Conservation (phyloP, 202 grass and related monocot genomes). For the Musa balbisiana region DNA sequence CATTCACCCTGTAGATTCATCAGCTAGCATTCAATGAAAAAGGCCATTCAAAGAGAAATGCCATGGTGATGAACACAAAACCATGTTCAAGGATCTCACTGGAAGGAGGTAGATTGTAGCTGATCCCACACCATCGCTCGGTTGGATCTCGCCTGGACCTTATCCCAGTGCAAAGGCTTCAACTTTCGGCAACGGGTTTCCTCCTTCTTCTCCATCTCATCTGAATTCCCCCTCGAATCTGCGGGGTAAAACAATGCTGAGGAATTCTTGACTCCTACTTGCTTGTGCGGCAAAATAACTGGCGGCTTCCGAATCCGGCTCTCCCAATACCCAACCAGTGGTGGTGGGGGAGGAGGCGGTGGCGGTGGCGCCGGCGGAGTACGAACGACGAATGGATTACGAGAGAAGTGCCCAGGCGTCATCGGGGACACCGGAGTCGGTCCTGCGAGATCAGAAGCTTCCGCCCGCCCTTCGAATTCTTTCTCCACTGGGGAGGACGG, state of each 20-base stretch:
- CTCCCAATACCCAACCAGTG: slow-evolving; percentile 45
- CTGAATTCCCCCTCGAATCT: slow-evolving; percentile 24
- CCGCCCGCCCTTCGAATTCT: background rate
- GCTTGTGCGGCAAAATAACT: slow-evolving; percentile 1
- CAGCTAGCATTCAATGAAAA: background rate
- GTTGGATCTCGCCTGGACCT: slow-evolving; percentile 60
- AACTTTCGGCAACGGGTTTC: slow-evolving; percentile 42
- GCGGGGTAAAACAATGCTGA: slow-evolving; percentile 30
- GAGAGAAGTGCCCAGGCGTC: background rate
- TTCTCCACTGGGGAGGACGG: slow-evolving; percentile 19
- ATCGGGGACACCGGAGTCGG: background rate
- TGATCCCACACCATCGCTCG: slow-evolving; percentile 80
- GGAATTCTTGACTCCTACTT: slow-evolving; percentile 41
- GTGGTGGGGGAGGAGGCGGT: slow-evolving; percentile 44
- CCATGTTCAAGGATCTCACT: slow-evolving; percentile 32
- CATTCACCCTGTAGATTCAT: slow-evolving; percentile 56
- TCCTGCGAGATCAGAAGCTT: slow-evolving; percentile 1
- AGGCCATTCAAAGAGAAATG: too few species aligned
- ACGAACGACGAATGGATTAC: background rate
- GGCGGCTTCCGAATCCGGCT: slow-evolving; percentile 44
- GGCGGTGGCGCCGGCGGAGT: slow-evolving; percentile 23
- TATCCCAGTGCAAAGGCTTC: slow-evolving; percentile 81
- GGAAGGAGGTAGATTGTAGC: slow-evolving; percentile 74
- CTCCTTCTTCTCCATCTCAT: slow-evolving; percentile 23
- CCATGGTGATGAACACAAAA: too few species aligned